A percentile compares a stretch with the other conserved stretches of the same genome.
These are phyloP conservation scores for Aeminium ludgeri DNA, from an alignment of 495 filamentous ascomycete genomes.

Conservation along the genomic window DNA sequence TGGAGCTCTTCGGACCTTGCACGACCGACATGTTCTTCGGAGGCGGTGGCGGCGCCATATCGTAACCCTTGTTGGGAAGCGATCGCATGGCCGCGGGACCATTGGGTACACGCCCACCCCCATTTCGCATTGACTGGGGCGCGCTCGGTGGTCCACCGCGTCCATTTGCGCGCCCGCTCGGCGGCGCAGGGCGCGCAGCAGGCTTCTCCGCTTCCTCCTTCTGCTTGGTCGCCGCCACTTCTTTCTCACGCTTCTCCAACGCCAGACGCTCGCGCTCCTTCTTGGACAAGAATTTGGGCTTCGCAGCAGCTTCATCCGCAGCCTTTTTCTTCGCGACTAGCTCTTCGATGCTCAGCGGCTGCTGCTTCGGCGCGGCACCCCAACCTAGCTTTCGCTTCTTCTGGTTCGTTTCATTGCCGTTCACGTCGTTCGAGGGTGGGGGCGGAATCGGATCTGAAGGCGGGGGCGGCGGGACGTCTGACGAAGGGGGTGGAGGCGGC, in stretches of 20 bases:
- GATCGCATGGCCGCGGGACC: constrained; percentile 37
- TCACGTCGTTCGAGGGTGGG: constrained; percentile 29
- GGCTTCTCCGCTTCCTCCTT: background rate
- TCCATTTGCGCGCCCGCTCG: constrained; percentile 17
- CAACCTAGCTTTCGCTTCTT: constrained; percentile 45
- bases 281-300: constrained; percentile 87
- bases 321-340: constrained; percentile 62
- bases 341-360: constrained; percentile 61
- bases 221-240: constrained; percentile 44
- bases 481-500: constrained; percentile 37
- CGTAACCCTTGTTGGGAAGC: constrained; percentile 31
- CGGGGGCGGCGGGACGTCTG: too few relatives aligned
- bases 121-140: constrained; percentile 52
- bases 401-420: constrained; percentile 5
- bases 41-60: constrained; percentile 38
- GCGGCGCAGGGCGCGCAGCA: constrained; percentile 3
- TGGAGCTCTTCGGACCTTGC: constrained; percentile 29
- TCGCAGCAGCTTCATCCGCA: constrained; percentile 58
- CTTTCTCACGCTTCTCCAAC: constrained; percentile 68
- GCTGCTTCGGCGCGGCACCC: constrained; percentile 24
- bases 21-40: constrained; percentile 29
- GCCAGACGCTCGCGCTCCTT: constrained; percentile 74
- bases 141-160: constrained; percentile 47
- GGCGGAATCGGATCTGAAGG: constrained; percentile 35
- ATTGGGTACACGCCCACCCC: constrained; percentile 34